Percentiles rank a stretch among this genome's conserved stretches.
Conservation (phyloP, 2,329 filamentous ascomycete genomes). For the Coccinonectria pachysandricola region DNA sequence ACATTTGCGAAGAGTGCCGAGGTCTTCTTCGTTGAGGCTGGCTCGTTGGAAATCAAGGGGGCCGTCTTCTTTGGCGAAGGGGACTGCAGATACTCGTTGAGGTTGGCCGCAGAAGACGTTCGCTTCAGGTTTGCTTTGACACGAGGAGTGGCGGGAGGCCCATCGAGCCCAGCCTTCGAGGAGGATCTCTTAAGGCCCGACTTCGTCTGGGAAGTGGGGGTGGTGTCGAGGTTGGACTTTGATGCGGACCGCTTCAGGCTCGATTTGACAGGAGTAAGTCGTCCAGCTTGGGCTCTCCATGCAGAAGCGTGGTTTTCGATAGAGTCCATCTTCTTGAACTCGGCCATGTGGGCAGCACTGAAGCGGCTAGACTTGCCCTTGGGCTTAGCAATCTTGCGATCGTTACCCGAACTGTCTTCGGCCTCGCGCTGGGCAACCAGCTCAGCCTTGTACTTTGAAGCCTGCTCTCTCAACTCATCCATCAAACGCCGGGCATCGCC, state of each 20-base stretch:
- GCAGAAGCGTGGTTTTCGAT: constrained; percentile 79
- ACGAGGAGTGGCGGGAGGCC: constrained; percentile 36
- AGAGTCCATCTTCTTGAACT: constrained; percentile 97
- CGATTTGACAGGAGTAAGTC: constrained; percentile 37
- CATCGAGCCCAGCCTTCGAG: constrained; percentile 55
- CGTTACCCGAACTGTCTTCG: constrained; percentile 34
- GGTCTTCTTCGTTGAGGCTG: constrained; percentile 7
- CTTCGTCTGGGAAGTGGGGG: constrained; percentile 27
- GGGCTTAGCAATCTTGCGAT: constrained; percentile 67
- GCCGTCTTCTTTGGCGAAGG: constrained; percentile 19
- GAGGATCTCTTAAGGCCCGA: constrained; percentile 15
- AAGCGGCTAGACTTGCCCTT: constrained; percentile 71
- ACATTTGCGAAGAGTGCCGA: constrained; percentile 12
- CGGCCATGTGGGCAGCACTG: constrained; percentile 74
- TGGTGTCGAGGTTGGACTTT: constrained; percentile 30
- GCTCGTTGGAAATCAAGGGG: no score
- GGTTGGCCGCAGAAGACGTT: constrained; percentile 16
- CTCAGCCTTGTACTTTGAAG: constrained; percentile 58
- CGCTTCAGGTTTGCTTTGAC: constrained; percentile 24
- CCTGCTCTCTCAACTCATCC: constrained; percentile 62
- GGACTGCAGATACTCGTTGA: constrained; percentile 20
- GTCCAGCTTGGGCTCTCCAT: constrained; percentile 51
- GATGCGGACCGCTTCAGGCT: constrained; percentile 32
- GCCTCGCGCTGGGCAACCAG: constrained; percentile 52
- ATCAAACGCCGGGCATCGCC: constrained; percentile 51